phyloP scores from a whole-genome alignment of 2,329 filamentous ascomycete species.

The Hypoxylon sp. region DNA sequence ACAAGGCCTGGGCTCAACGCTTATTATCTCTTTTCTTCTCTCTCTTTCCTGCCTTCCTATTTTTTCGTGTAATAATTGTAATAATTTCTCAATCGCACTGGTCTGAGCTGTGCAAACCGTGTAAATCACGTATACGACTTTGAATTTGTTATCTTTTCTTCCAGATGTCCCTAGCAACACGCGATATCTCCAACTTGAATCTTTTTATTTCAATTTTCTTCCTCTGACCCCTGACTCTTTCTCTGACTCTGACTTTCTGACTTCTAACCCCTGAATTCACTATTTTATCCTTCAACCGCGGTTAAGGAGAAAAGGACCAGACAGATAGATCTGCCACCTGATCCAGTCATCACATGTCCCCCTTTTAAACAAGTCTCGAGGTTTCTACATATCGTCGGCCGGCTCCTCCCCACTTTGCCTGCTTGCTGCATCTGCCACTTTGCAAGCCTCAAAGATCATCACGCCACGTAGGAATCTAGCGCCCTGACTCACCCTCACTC shows the following conservation, averaged over 20 bases:
- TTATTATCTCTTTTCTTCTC: conserved; percentile 13
- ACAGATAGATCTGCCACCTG: conserved; percentile 13
- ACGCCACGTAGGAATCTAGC: conserved; percentile 34
- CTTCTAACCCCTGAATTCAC: conserved; percentile 34
- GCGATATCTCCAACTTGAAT: not conserved
- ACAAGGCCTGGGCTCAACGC: conserved; percentile 23
- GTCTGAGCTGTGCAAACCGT: no score
- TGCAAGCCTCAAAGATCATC: conserved; percentile 28
- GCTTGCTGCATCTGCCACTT: conserved; percentile 28
- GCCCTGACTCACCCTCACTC: conserved; percentile 37
- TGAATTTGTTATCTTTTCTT: not conserved
- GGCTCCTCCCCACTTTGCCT: conserved; percentile 24
- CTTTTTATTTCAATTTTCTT: conserved; percentile 3
- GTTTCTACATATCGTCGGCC: conserved; percentile 19
- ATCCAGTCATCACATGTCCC: conserved; percentile 30
- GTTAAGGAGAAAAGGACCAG: conserved; percentile 13
- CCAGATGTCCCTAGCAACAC: not conserved
- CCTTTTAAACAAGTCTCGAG: conserved; percentile 16
- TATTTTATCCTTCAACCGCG: conserved; percentile 19
- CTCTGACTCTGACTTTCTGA: conserved; percentile 25
- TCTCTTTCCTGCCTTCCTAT: conserved; percentile 1
- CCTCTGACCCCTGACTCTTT: conserved; percentile 15
- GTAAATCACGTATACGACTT: not conserved
- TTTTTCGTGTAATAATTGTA: conserved; percentile 1
- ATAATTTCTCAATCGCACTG: conserved; percentile 1